Evolutionary conservation across 202 grass and related monocot genomes (phyloP), one percentile per base, ranked within the genome.

Genomic region (Carex arenaria): DNA sequence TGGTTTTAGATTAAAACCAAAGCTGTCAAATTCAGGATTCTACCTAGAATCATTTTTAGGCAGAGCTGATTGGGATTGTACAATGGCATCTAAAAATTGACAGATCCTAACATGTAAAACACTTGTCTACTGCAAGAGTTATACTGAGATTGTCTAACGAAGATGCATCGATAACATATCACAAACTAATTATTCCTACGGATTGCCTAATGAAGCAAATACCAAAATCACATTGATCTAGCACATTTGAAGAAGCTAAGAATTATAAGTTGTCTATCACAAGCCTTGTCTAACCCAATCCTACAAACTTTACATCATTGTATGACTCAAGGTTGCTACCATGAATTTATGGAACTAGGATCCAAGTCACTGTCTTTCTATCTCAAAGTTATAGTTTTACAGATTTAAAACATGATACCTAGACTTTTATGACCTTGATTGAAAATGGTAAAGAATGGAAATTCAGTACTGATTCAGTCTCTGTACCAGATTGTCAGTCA

Each of bases 1-100:
- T 57, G 73, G 28, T n/a, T 57, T 59, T 59, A 40, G 53, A 34
- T 59, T 57, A 36, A 72, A 78, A 78, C 19, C 73, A 78, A 78
- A 30, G 30, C n/a, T 4, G 0, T 57, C 52, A 78, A 60, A 59
- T 40, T 78, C 28, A 59, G 52, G 28, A 38, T 57, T 59, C 7
- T 59, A 59, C 73, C 53, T 78, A 76, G 26, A 34, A 34, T 17
- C 12, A 60, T 59, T 78, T 72, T 32, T 7, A 31, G 52, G 30
- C 53, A 30, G 28, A 78, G 36, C 59, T 7, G 17, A 38, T 30
- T 57, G 53, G 15, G 28, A 36, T 59, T 38, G 38, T 38, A 32
- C 7, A 23, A 56, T 11, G 15, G 28, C 4, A 57, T 32, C 2
- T n/a, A 42, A 20, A 54, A 59, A 59, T 55, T 5, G 17, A 3